A percentile compares a stretch with the other conserved stretches of the same genome.
Evolutionary conservation across 345 rosid genomes (phyloP).

Genomic region (Excoecaria cochinchinensis): DNA sequence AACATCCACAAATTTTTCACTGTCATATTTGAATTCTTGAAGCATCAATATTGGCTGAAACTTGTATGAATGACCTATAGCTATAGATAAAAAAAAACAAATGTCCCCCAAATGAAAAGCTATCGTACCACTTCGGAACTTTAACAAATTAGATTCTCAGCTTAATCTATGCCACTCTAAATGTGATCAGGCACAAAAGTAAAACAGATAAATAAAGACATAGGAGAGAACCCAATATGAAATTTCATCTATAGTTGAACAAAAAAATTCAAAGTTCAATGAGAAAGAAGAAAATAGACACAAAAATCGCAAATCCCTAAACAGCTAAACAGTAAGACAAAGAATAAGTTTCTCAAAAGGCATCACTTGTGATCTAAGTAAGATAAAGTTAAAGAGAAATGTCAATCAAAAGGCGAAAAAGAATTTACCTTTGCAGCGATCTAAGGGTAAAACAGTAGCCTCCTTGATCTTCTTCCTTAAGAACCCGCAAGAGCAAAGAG

Average conservation of each 20-base stretch:
- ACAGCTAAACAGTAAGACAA: slow-evolving; percentile 18
- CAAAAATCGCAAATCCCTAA: slow-evolving; percentile 9
- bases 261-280: slow-evolving; percentile 11
- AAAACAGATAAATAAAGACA: background rate
- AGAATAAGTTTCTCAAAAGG: slow-evolving; percentile 33
- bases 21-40: slow-evolving; percentile 5
- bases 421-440: slow-evolving; percentile 31
- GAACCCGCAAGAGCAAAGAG: slow-evolving; percentile 45
- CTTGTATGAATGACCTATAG: background rate
- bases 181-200: slow-evolving; percentile 11
- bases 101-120: background rate
- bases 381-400: slow-evolving; percentile 45
- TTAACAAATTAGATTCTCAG: slow-evolving; percentile 19
- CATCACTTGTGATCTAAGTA: slow-evolving; percentile 79
- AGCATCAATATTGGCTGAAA: background rate
- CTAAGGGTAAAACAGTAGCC: slow-evolving; percentile 10
- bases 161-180: slow-evolving; percentile 18
- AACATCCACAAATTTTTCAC: background rate
- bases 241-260: background rate
- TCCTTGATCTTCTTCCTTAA: slow-evolving; percentile 52
- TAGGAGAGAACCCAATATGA: slow-evolving; percentile 16
- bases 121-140: slow-evolving; percentile 7
- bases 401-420: slow-evolving; percentile 16
- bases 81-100: background rate
- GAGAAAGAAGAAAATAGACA: slow-evolving; percentile 4